Evolutionary conservation across 2,329 filamentous ascomycete genomes (phyloP).

Genomic region (Fusarium sulawesiense): DNA sequence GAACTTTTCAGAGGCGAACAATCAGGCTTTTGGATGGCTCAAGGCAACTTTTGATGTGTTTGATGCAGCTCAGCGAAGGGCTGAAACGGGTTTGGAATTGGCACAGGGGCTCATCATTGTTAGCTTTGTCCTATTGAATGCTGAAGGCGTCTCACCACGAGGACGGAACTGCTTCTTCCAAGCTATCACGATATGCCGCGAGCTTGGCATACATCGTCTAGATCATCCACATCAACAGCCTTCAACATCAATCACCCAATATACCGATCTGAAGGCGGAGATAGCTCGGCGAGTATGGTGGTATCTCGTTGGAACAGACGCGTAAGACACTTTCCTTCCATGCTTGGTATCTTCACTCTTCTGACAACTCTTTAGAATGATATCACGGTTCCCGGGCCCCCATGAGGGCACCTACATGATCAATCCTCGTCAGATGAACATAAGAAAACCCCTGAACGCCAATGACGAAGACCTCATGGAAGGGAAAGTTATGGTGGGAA

Average conservation of each 20-base stretch:
- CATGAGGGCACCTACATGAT: conserved; percentile 53
- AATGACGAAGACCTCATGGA: conserved; percentile 53
- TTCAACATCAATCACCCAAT: conserved; percentile 37
- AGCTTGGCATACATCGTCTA: conserved; percentile 53
- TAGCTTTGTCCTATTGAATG: conserved; percentile 53
- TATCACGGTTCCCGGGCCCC: conserved; percentile 51
- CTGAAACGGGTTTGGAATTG: conserved; percentile 49
- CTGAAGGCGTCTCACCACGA: conserved; percentile 45
- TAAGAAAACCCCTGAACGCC: conserved; percentile 54
- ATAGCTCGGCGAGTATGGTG: conserved; percentile 58
- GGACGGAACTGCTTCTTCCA: conserved; percentile 27
- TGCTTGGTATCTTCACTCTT: not conserved
- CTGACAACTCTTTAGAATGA: conserved; percentile 47
- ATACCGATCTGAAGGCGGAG: conserved; percentile 48
- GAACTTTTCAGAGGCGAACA: conserved; percentile 45
- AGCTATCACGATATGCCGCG: conserved; percentile 37
- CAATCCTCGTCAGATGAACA: conserved; percentile 54
- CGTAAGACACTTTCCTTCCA: conserved; percentile 43
- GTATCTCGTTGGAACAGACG: conserved; percentile 56
- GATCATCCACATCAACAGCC: conserved; percentile 48
- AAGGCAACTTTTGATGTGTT: conserved; percentile 52
- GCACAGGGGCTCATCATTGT: conserved; percentile 54
- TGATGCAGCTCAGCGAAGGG: conserved; percentile 49
- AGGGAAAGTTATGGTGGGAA: conserved; percentile 44
- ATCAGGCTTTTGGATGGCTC: conserved; percentile 49